phyloP scores from a whole-genome alignment of 2,329 filamentous ascomycete genomes.

The Purpureocillium lavendulum region DNA sequence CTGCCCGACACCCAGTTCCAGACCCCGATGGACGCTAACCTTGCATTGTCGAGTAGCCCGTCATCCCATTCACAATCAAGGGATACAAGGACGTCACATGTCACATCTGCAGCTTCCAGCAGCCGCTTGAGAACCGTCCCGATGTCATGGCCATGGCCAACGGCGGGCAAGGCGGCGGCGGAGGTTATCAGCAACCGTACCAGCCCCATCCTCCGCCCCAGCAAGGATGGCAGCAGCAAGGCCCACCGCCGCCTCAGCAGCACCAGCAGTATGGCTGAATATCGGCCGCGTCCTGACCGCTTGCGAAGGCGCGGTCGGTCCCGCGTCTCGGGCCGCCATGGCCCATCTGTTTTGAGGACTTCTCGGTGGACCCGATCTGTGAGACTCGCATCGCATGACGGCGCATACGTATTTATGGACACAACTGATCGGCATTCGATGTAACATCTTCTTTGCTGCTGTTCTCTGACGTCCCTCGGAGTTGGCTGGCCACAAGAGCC shows the following conservation, averaged over 20 bases:
- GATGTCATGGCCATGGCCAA: conserved; percentile 46
- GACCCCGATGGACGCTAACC: conserved; percentile 10
- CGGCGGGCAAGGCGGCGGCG: conserved; percentile 23
- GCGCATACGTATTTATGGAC: not conserved
- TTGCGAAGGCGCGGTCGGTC: too few species aligned
- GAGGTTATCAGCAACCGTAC: conserved; percentile 18
- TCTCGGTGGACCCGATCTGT: too few species aligned
- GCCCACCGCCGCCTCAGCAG: conserved; percentile 14
- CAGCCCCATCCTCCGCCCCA: conserved; percentile 12
- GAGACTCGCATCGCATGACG: not conserved
- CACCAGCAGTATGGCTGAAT: conserved; percentile 19
- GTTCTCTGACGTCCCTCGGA: too few species aligned
- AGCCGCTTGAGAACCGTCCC: conserved; percentile 51
- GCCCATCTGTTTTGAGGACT: too few species aligned
- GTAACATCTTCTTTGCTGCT: not conserved
- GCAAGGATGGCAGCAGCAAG: conserved; percentile 22
- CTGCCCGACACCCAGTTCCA: not conserved
- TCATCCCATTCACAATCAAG: conserved; percentile 62
- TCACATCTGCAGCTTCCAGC: conserved; percentile 68
- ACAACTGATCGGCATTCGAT: not conserved
- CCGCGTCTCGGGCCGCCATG: too few species aligned
- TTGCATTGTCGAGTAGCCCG: conserved; percentile 35
- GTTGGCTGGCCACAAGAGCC: not conserved
- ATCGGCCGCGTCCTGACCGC: too few species aligned
- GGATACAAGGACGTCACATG: conserved; percentile 64